Base-by-base conservation (phyloP, 139 green algal species). In the Chlorella sp. region DNA sequence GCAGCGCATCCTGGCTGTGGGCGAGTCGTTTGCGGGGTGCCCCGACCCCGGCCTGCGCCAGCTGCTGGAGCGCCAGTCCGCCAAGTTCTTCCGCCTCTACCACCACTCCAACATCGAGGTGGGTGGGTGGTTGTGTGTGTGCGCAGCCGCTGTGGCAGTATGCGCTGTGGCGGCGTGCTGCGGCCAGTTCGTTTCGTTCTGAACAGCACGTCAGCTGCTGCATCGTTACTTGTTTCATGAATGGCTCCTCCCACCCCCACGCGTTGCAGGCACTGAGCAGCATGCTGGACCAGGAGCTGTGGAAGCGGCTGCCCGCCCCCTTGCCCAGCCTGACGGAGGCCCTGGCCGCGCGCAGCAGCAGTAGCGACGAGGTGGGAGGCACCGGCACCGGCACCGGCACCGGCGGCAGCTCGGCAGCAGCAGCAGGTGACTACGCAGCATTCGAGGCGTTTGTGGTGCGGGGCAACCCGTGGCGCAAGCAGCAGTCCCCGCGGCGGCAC, bases 251-350 rank as follows among this genome's bases (percentile, higher is more conserved):
- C 36, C 68, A 54, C 38, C 38, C 69, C 28, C 34, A 24, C 67
- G 1, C 38, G 26, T n/a, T 65, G 70, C 84, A 91, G 86, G 85
- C 83, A 0, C 73, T 92, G 67, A 84, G 85, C 68, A 82, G 62
- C 76, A 92, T 93, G 88, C 87, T 93, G 64, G 89, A 93, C 75
- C 82, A 81, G 64, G 90, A 93, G 85, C 46, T 92, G 32, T 93
- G 90, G 90, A 85, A 86, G 80, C 83, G 64, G 88, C 87, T 93
- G 75, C 88, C 90, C 11, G 81, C 88, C n/a, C 48, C 69, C 8
- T 54, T 81, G 36, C 86, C 83, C 46, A 69, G 72, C 62, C 30
- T 84, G 72, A n/a, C 40, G 34, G 72, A 34, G 0, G 84, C 81
- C 11, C 56, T 90, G 65, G 70, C 36, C 0, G 34, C n/a, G 1